Base-by-base conservation (phyloP, 768 basidiomycete genomes). In the Mrakia blollopis region DNA sequence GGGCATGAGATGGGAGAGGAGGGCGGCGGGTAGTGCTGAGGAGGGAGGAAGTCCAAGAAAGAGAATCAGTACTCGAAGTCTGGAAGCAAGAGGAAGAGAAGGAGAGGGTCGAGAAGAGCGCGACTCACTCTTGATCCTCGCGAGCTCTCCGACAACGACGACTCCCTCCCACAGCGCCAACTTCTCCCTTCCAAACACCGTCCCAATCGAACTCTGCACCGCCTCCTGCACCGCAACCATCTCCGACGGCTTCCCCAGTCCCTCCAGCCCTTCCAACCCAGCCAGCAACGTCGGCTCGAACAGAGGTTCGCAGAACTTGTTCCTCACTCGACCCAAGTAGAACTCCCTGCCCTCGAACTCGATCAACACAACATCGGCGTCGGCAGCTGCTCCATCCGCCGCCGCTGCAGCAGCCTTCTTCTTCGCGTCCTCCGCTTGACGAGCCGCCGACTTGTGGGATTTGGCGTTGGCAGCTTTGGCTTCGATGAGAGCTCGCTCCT, bases 271-370 rank as follows among this genome's bases (percentile, higher is more conserved):
- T 28, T 32, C 47, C 67, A 62, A 70, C 79, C 78, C 37, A 77
- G 54, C 60, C 76, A 92, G 83, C 60, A 92, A 80, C 5, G 83
- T 85, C 2, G 91, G 90, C 81, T 93, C 90, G 79, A 93, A 94
- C 37, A 97, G 86, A 9, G 93, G 92, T 82, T 96, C 94, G 82
- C 92, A 93, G 84, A 94, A 92, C 57, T 92, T 87, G 85, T 97
- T 93, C 50, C 94, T 87, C 81, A 93, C 92, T 82, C 91, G 92
- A 25, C 94, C 94, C 50, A 96, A 68, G 88, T 88, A 35, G 89
- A 90, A 79, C 89, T 91, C 41, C 88, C 89, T 11, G 86, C 89
- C 57, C 50, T 78, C 47, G 32, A 74, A 67, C 69, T 77, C 71
- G 72, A 74, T 28, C 57, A 63, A 69, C 65, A 47, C 65, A 37